Conservation (phyloP, 768 basidiomycete species). For the Cystoderma amianthinum region DNA sequence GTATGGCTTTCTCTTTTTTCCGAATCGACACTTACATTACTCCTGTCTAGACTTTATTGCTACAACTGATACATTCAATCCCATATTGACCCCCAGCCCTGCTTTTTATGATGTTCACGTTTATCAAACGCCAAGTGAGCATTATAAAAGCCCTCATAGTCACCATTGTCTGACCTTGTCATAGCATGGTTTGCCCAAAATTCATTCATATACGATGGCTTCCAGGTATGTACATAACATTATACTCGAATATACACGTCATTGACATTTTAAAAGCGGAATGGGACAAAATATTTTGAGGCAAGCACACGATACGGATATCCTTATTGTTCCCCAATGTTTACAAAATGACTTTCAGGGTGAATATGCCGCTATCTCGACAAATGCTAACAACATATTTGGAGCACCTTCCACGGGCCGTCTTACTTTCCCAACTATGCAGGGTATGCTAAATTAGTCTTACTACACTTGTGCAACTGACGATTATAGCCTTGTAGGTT, state of each 20-base stretch:
- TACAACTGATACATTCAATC: constrained; percentile 35
- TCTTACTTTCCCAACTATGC: constrained; percentile 46
- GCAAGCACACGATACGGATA: no score
- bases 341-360: constrained; percentile 35
- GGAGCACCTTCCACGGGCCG: constrained; percentile 39
- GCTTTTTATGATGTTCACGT: constrained; percentile 51
- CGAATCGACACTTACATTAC: background rate
- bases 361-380: constrained; percentile 58
- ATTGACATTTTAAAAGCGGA: constrained; percentile 41
- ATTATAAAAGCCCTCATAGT: background rate
- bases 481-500: constrained; percentile 24
- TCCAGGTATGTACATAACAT: constrained; percentile 22
- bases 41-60: constrained; percentile 44
- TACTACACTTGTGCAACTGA: background rate
- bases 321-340: no score
- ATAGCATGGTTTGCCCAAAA: constrained; percentile 37
- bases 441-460: constrained; percentile 23
- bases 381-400: constrained; percentile 41
- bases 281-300: constrained; percentile 57
- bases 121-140: constrained; percentile 47
- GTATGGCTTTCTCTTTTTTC: constrained; percentile 12
- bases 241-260: no score
- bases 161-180: background rate
- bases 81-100: constrained; percentile 40
- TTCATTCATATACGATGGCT: constrained; percentile 31